Conservation (phyloP, 176 grass and related monocot species). For the Triticum turgidum region DNA sequence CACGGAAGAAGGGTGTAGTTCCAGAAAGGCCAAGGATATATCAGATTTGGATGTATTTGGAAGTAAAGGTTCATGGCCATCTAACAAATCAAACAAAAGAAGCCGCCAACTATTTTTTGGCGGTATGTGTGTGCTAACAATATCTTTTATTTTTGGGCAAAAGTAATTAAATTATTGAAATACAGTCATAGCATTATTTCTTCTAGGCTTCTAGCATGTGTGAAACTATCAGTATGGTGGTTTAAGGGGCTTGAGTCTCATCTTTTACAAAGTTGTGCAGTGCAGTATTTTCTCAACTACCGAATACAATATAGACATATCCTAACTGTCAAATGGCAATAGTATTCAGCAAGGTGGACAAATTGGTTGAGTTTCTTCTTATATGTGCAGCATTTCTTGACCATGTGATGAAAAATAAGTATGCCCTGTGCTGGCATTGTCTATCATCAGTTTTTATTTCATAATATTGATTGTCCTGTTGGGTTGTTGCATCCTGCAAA, state of each 20-base stretch:
- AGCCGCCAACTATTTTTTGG: slow-evolving; percentile 81
- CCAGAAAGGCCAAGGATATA: slow-evolving; percentile 65
- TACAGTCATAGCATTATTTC: slow-evolving; percentile 20
- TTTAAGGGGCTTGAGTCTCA: background rate
- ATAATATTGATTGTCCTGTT: background rate
- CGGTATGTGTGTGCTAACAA: slow-evolving; percentile 36
- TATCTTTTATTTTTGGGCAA: slow-evolving; percentile 18
- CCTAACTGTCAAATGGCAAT: slow-evolving; percentile 9
- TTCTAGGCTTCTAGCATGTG: slow-evolving; percentile 25
- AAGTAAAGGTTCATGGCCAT: slow-evolving; percentile 57
- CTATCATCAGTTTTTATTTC: slow-evolving; percentile 12
- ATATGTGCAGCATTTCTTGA: background rate
- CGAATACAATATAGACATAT: slow-evolving; percentile 3
- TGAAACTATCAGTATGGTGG: slow-evolving; percentile 8
- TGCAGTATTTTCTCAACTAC: slow-evolving; percentile 34
- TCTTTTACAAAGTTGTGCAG: slow-evolving; percentile 18
- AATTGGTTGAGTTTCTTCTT: background rate
- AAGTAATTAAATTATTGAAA: slow-evolving; percentile 15
- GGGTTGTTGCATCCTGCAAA: slow-evolving; percentile 17
- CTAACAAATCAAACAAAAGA: slow-evolving; percentile 71
- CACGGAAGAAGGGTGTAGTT: slow-evolving; percentile 77
- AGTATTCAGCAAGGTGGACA: background rate
- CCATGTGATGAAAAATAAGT: slow-evolving; percentile 14
- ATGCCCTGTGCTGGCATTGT: background rate
- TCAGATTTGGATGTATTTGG: slow-evolving; percentile 45